Evolutionary conservation across 169 alveolate genomes (phyloP).

Genomic region (Eimeria acervulina): DNA sequence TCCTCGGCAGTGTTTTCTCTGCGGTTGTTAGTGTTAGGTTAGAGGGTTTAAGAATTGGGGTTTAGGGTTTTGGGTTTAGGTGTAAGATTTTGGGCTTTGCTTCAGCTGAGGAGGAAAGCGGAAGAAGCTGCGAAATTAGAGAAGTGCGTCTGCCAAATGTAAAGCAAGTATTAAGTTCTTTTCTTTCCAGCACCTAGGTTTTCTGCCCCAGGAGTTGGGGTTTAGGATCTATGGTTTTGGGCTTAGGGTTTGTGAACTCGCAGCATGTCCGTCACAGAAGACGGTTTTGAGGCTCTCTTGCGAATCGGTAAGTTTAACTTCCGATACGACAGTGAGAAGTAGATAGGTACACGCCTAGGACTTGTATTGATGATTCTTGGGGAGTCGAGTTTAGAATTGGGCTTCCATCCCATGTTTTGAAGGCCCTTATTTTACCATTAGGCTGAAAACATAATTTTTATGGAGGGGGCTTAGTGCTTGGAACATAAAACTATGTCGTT

Average conservation of each 20-base stretch:
- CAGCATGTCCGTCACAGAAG: conserved; percentile 90
- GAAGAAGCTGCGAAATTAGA: conserved; percentile 32
- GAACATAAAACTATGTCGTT: conserved; percentile 89
- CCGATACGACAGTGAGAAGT: conserved; percentile 77
- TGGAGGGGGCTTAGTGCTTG: conserved; percentile 90
- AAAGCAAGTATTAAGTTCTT: neutral
- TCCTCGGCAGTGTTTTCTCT: neutral
- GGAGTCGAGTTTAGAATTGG: conserved; percentile 93
- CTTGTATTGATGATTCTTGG: conserved; percentile 81
- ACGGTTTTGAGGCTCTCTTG: conserved; percentile 94
- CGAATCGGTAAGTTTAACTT: conserved; percentile 92
- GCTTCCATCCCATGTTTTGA: too few relatives aligned
- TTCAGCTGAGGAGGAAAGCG: conserved; percentile 56
- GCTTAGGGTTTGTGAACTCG: neutral
- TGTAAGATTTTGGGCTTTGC: conserved; percentile 83
- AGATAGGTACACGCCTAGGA: neutral
- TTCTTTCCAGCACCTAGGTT: neutral
- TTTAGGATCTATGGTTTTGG: neutral
- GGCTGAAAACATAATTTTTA: too few relatives aligned
- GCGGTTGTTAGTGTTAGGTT: neutral
- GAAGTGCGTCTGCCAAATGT: neutral
- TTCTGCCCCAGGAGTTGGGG: neutral
- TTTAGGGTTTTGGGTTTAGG: neutral
- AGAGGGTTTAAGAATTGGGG: neutral
- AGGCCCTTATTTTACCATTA: too few relatives aligned